Percentiles rank a stretch among this genome's conserved stretches.
Conservation (phyloP, 2,329 filamentous ascomycete species). For the Ophiostoma angusticollis region DNA sequence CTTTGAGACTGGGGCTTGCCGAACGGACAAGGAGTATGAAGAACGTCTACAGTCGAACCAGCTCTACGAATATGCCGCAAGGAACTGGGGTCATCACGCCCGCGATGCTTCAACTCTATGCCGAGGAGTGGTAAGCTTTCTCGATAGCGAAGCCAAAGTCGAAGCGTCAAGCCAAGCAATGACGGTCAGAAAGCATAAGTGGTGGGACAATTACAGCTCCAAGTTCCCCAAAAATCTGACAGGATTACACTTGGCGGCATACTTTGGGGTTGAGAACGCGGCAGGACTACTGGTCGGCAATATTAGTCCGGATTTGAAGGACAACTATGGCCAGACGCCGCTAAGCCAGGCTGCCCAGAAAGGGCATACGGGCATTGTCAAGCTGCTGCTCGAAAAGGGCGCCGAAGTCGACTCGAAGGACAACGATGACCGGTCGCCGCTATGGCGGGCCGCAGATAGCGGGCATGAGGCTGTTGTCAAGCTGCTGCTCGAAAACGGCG, state of each 20-base stretch:
- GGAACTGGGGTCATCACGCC: slow-evolving; percentile 1
- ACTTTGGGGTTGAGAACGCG: background rate
- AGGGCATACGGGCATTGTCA: background rate
- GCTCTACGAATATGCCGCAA: background rate
- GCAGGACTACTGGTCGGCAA: background rate
- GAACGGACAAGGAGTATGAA: background rate
- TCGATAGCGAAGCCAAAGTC: background rate
- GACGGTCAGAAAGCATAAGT: no score
- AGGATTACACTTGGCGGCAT: background rate
- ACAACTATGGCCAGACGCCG: background rate
- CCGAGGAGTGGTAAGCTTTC: background rate
- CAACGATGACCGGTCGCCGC: no score
- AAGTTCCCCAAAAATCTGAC: background rate
- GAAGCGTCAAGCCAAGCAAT: background rate
- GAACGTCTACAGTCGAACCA: background rate
- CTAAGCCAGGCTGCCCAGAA: no score
- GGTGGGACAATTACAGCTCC: background rate
- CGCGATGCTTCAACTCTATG: background rate
- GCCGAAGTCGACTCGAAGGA: background rate
- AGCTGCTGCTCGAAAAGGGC: background rate
- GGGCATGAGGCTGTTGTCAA: background rate
- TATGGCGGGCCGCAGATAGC: background rate
- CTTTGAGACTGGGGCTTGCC: no score
- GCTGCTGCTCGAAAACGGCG: background rate
- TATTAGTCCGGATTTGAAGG: background rate